Base-by-base conservation (phyloP, 495 filamentous ascomycete species). In the Apiosordaria backusii region DNA sequence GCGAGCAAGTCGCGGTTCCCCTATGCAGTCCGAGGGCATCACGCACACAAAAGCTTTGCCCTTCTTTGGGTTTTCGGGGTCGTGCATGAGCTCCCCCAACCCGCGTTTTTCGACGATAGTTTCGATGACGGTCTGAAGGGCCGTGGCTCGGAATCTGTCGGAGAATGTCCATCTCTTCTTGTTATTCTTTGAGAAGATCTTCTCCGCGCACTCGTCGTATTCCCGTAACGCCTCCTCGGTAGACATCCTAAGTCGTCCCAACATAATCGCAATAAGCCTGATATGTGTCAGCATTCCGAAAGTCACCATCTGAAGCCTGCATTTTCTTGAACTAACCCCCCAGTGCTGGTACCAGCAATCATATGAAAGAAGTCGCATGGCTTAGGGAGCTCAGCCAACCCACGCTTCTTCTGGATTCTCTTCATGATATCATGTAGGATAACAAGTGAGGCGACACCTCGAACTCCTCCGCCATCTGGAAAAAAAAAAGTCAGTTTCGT, bases 311-410 rank as follows among this genome's bases (percentile, higher is more conserved):
- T 40, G n/a, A n/a, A n/a, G n/a, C n/a, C 1, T 10, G 3, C 2
- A 15, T 16, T 35, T 57, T 9, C 0, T 9, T 29, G 13, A 13
- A 40, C 70, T 64, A 65, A 77, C 76, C 79, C 79, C 61, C 79
- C 79, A 21, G 79, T 78, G 62, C 74, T 75, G 4, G 77, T 80
- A 0, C 77, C 77, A 1, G 71, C 76, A 23, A 80, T 79, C 13
- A 80, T 58, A 50, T 81, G 68, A 25, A 81, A 81, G 50, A 68
- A 73, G 1, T 79, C 76, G 55, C 76, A 77, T 9, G 79, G 79
- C 24, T 69, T 73, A 2, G 76, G 76, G 1, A 70, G 7, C 0
- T 70, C 57, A 0, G 50, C n/a, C 19, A 75, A 70, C 0, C 65
- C 54, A 1, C 65, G n/a, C 1, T 9, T 61, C 6, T 68, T 55